These are phyloP conservation scores for Daldinia decipiens DNA, from an alignment of 495 filamentous ascomycete genomes.

Conservation along the genomic window DNA sequence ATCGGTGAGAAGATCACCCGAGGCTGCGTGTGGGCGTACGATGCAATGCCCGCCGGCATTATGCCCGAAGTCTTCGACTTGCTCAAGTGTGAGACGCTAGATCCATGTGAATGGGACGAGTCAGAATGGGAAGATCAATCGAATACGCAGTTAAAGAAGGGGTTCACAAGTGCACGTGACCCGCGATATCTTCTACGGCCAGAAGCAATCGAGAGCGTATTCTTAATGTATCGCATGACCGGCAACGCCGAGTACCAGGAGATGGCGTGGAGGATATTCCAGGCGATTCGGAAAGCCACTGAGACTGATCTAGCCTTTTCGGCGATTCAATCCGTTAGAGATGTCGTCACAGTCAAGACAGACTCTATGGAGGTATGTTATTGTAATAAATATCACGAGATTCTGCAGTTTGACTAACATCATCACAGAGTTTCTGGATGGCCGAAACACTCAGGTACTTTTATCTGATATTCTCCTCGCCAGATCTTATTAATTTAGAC, in stretches of 20 bases:
- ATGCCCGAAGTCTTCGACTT: slow-evolving; percentile 76
- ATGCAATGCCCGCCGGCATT: slow-evolving; percentile 73
- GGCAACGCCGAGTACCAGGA: slow-evolving; percentile 73
- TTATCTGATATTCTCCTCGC: slow-evolving; percentile 81
- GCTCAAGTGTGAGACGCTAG: slow-evolving; percentile 59
- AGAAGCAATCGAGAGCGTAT: slow-evolving; percentile 78
- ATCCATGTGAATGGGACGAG: slow-evolving; percentile 45
- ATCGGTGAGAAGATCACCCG: slow-evolving; percentile 76
- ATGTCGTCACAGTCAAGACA: slow-evolving; percentile 42
- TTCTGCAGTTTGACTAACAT: slow-evolving; percentile 20
- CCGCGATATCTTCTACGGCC: slow-evolving; percentile 62
- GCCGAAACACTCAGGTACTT: slow-evolving; percentile 87
- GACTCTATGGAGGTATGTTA: slow-evolving; percentile 58
- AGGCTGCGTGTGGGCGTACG: slow-evolving; percentile 83
- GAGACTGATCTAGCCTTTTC: slow-evolving; percentile 58
- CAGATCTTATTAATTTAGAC: slow-evolving; percentile 71
- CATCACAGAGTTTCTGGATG: slow-evolving; percentile 60
- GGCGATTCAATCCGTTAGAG: slow-evolving; percentile 40
- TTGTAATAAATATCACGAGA: background rate
- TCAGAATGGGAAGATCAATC: slow-evolving; percentile 21
- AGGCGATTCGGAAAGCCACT: slow-evolving; percentile 68
- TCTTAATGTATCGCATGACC: slow-evolving; percentile 79
- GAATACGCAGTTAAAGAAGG: slow-evolving; percentile 32
- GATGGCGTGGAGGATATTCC: slow-evolving; percentile 81
- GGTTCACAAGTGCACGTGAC: slow-evolving; percentile 46